A percentile compares a stretch with the other conserved stretches of the same genome.
phyloP scores from a whole-genome alignment of 2,329 filamentous ascomycete species.

The Elsinoe fawcettii region DNA sequence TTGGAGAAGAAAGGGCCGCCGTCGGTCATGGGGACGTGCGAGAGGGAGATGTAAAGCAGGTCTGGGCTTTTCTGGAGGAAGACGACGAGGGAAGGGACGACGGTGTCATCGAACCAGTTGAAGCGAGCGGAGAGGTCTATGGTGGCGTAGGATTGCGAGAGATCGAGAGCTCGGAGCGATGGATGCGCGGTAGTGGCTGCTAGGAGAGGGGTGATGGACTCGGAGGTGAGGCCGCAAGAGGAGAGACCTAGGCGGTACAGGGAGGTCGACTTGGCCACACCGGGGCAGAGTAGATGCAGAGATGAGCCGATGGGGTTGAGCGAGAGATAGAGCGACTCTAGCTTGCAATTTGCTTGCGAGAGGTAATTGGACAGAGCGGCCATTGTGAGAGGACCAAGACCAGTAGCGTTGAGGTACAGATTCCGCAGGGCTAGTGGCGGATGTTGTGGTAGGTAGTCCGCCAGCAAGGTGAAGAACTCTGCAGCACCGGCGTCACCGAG shows the following conservation, averaged over 20 bases:
- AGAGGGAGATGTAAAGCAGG: slow-evolving; percentile 39
- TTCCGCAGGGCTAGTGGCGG: slow-evolving; percentile 23
- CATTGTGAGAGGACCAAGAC: slow-evolving; percentile 24
- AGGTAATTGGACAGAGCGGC: slow-evolving; percentile 26
- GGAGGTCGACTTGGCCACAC: slow-evolving; percentile 22
- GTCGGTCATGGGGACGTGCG: slow-evolving; percentile 31
- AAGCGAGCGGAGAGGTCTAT: slow-evolving; percentile 40
- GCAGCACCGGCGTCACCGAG: slow-evolving; percentile 42
- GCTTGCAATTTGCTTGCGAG: slow-evolving; percentile 22
- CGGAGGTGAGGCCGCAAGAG: slow-evolving; percentile 39
- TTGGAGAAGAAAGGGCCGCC: slow-evolving; percentile 18
- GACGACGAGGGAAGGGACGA: slow-evolving; percentile 28
- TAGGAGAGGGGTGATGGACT: slow-evolving; percentile 35
- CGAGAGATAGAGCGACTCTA: slow-evolving; percentile 28
- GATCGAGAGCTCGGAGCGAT: slow-evolving; percentile 34
- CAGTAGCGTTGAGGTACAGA: slow-evolving; percentile 30
- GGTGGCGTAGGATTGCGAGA: slow-evolving; percentile 43
- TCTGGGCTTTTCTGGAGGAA: slow-evolving; percentile 29
- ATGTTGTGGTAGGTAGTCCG: slow-evolving; percentile 16
- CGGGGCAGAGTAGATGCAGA: slow-evolving; percentile 22
- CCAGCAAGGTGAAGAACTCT: slow-evolving; percentile 35
- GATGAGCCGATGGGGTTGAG: slow-evolving; percentile 30
- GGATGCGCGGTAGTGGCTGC: slow-evolving; percentile 31
- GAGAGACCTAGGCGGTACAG: slow-evolving; percentile 32
- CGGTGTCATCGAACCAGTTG: slow-evolving; percentile 40